A percentile compares a stretch with the other conserved stretches of the same genome.
These are phyloP conservation scores for Penicillium brasilianum DNA, from an alignment of 2,329 filamentous ascomycete genomes.

Conservation along the genomic window DNA sequence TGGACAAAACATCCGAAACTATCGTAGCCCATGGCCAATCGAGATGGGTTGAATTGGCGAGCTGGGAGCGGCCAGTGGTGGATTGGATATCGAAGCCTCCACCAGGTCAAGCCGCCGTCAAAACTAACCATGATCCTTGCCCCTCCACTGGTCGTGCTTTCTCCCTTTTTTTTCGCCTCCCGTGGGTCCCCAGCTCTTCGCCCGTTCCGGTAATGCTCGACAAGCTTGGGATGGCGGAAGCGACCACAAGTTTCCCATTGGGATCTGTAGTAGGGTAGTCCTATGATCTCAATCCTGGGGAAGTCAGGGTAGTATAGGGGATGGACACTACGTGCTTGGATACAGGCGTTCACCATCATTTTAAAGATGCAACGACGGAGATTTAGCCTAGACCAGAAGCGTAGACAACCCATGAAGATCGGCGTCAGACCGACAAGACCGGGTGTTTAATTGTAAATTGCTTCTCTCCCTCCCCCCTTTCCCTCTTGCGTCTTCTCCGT, in stretches of 20 bases:
- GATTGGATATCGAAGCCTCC: conserved; percentile 5
- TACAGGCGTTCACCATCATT: conserved; percentile 1
- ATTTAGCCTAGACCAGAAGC: not conserved
- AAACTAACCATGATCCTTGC: not conserved
- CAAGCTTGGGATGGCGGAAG: not conserved
- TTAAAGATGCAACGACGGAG: not conserved
- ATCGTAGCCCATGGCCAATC: conserved; percentile 1
- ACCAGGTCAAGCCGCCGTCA: conserved; percentile 5
- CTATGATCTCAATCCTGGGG: not conserved
- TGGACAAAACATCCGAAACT: conserved; percentile 9
- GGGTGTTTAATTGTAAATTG: not conserved
- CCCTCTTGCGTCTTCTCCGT: not conserved
- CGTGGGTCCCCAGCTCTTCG: conserved; percentile 5
- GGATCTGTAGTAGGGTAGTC: not conserved
- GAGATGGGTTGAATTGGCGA: not conserved
- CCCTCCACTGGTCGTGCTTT: not conserved
- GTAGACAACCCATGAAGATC: conserved; percentile 6
- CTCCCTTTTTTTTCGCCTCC: conserved; percentile 12
- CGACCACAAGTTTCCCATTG: not conserved
- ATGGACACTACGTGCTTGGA: too few relatives aligned
- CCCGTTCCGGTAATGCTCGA: conserved; percentile 9
- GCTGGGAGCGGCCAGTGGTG: not conserved
- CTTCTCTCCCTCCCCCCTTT: conserved; percentile 16
- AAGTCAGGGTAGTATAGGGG: not conserved
- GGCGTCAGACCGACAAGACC: not conserved